Evolutionary conservation across 345 rosid genomes (phyloP), one percentile per base, ranked within the genome.

Genomic region (Salix exigua): DNA sequence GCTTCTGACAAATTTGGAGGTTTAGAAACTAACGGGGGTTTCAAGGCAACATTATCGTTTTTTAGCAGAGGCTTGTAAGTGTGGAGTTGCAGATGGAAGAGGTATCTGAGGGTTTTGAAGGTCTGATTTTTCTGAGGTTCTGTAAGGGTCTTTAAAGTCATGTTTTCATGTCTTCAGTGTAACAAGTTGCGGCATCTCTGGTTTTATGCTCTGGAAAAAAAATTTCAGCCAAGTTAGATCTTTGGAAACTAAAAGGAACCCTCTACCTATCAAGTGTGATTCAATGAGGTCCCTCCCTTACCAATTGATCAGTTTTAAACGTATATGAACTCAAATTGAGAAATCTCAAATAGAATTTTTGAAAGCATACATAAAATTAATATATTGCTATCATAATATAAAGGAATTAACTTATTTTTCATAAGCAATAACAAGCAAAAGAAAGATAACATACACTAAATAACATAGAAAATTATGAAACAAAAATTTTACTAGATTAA

Each of bases 81-180:
- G 16, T 67, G 74, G 17, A 65, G 13, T 21, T 42, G 82, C 58
- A 58, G 28, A 71, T 23, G 46, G 68, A 79, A 71, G 50, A 62
- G 80, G 53, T 68, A 48, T 71, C 30, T 38, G 42, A 75, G 40
- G 55, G 53, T 62, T 70, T 68, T 78, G 16, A 64, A 74, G 42
- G 60, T n/a, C 38, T 53, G 71, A 42, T 37, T 76, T 23, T 17
- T 37, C 44, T 53, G 85, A 38, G 70, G 68, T 38, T 68, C 81
- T 71, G 68, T 11, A 7, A 83, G 70, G 19, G 77, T 23, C 66
- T 62, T 70, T 18, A 62, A 6, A 62, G 69, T 58, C 63, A 58
- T 58, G 63, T n/a, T 10, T 58, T 58, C 26, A 11, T 55, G 62
- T 55, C 28, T 55, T 55, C 11, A 12, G 23, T 9, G 23, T 14